Evolutionary conservation across 164 flowering plant species (phyloP).

Genomic region (Umbellularia californica): DNA sequence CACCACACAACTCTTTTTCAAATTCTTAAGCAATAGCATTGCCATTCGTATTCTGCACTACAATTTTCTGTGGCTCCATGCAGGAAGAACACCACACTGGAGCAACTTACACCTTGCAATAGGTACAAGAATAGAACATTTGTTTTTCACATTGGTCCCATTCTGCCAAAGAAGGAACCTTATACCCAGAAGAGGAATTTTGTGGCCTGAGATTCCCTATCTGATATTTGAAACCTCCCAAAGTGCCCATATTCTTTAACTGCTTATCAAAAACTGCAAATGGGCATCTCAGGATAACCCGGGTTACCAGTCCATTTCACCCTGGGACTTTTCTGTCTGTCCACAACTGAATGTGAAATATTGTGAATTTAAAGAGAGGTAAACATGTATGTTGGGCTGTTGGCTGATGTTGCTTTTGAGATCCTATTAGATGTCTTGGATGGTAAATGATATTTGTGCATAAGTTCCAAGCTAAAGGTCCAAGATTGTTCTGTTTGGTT

Average conservation of each 20-base stretch:
- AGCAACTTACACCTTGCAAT: slow-evolving; percentile 46
- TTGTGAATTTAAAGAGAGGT: neutral
- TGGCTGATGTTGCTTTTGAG: slow-evolving; percentile 2
- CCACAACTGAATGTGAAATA: neutral
- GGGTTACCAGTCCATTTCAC: neutral
- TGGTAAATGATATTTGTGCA: slow-evolving; percentile 8
- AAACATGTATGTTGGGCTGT: neutral
- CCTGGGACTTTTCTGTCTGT: neutral
- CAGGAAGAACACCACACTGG: slow-evolving; percentile 11
- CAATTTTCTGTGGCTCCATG: slow-evolving; percentile 16
- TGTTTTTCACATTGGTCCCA: slow-evolving; percentile 38
- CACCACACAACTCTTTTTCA: slow-evolving; percentile 20
- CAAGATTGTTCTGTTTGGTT: neutral
- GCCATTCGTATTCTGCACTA: slow-evolving; percentile 29
- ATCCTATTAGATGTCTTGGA: slow-evolving; percentile 3
- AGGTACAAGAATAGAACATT: slow-evolving; percentile 56
- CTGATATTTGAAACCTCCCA: slow-evolving; percentile 28
- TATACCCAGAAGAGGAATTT: slow-evolving; percentile 41
- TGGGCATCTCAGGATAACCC: neutral
- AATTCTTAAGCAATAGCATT: slow-evolving; percentile 26
- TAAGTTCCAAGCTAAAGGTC: slow-evolving; percentile 11
- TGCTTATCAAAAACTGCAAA: slow-evolving; percentile 3
- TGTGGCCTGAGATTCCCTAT: slow-evolving; percentile 42
- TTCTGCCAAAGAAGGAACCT: slow-evolving; percentile 51
- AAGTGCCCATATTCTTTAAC: slow-evolving; percentile 29